Percentiles rank a stretch among this genome's conserved stretches.
Evolutionary conservation across 2,329 filamentous ascomycete species (phyloP).

Genomic region (Aspergillus novoparasiticus): DNA sequence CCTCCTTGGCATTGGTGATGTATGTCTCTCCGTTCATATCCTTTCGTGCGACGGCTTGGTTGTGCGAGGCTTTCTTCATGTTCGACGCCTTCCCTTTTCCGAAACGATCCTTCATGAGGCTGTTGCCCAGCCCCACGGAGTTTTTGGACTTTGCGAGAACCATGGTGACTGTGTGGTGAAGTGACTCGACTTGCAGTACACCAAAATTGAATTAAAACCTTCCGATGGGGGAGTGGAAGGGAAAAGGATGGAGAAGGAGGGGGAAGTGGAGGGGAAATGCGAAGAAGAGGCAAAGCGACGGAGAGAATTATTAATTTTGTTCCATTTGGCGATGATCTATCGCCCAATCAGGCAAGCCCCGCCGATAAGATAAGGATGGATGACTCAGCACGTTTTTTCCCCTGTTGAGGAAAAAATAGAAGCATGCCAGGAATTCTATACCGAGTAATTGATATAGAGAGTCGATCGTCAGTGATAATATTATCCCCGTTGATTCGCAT

Average conservation of each 20-base stretch:
- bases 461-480: not conserved
- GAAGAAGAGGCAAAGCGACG: slow-evolving; percentile 5
- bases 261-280: not conserved
- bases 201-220: not conserved
- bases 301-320: slow-evolving; percentile 20
- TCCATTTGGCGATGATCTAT: slow-evolving; percentile 11
- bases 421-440: not conserved
- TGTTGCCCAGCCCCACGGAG: slow-evolving; percentile 90
- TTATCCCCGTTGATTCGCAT: not conserved
- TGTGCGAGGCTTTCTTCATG: slow-evolving; percentile 70
- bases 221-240: slow-evolving; percentile 19
- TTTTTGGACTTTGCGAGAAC: slow-evolving; percentile 91
- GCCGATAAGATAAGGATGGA: slow-evolving; percentile 27
- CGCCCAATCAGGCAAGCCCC: slow-evolving; percentile 20
- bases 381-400: slow-evolving; percentile 27
- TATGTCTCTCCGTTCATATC: slow-evolving; percentile 83
- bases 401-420: not conserved
- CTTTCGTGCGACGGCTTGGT: slow-evolving; percentile 68
- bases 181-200: not conserved
- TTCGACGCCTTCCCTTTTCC: slow-evolving; percentile 86
- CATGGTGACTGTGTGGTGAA: slow-evolving; percentile 52
- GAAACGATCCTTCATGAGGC: slow-evolving; percentile 98
- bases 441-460: not conserved
- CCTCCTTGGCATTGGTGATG: slow-evolving; percentile 84
- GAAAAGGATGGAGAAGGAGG: not conserved